Evolutionary conservation across 768 basidiomycete genomes (phyloP).

Genomic region (Postia placenta): DNA sequence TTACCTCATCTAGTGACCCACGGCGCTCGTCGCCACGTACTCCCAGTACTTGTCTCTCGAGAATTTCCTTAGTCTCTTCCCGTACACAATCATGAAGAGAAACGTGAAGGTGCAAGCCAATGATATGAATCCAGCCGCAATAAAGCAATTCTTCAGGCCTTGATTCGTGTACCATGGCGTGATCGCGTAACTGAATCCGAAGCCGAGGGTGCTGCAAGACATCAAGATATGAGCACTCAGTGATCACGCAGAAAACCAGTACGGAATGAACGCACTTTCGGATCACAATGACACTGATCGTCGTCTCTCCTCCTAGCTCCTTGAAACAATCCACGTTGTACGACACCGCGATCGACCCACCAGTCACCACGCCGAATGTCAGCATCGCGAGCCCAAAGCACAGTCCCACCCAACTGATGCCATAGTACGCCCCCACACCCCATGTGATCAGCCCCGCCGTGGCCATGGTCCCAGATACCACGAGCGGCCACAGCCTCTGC

Average conservation of each 20-base stretch:
- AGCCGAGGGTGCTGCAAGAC: background rate
- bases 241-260: background rate
- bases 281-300: background rate
- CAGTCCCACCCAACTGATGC: background rate
- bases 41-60: background rate
- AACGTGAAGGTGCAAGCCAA: background rate
- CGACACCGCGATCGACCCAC: background rate
- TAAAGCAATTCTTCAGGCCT: background rate
- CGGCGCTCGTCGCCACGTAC: background rate
- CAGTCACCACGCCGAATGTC: background rate
- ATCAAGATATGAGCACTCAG: background rate
- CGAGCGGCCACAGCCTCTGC: constrained; percentile 21
- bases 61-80: background rate
- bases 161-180: background rate
- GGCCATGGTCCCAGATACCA: constrained; percentile 15
- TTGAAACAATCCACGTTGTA: background rate
- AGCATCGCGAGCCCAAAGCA: background rate
- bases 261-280: background rate
- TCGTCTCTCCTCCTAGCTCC: background rate
- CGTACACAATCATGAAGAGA: background rate
- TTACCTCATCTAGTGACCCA: background rate
- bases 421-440: background rate
- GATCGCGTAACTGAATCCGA: background rate
- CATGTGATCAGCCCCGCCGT: constrained; percentile 13
- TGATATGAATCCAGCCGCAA: background rate